Evolutionary conservation across 176 grass and related monocot genomes (phyloP), one percentile per base, ranked within the genome.

Genomic region (Aegilops tauschii): DNA sequence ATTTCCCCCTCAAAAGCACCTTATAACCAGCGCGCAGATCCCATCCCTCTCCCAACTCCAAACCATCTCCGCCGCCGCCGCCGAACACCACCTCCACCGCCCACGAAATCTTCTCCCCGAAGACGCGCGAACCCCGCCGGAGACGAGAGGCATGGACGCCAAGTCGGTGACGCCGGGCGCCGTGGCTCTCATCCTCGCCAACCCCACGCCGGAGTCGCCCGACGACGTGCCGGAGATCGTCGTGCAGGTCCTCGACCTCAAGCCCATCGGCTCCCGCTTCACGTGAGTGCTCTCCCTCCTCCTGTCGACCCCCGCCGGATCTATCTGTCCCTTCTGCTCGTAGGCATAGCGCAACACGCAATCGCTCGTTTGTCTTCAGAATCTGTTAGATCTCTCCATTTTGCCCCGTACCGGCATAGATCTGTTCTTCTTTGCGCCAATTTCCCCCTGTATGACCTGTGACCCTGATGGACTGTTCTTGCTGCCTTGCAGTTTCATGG

Each of bases 211-310:
- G 5, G 78, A 77, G 77, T 59, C 82, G 5, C 32, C 49, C 12
- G 85, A 80, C 23, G 94, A 83, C 37, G 69, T 90, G 27, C 85
- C 89, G 45, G 92, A 87, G 67, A 84, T 90, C 85, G 72, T 99
- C 82, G 81, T 99, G 27, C 97, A 99, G 90, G 94, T 96, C 89
- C 80, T 99, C 62, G 97, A 99, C 85, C 90, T 99, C 84, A 99
- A 91, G 79, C 65, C 94, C 65, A 88, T 99, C 34, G 94, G 94
- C 69, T 85, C 69, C 83, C 92, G 97, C 66, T 96, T 93, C 90
- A 93, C 85, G 97, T 99, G 25, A 85, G 90, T 32, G 20, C 61
- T 80, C 47, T 7, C n/a, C 76, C 29, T 58, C 8, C 45, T 49
- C 5, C 45, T 3, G 1, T 14, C 45, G 12, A 4, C 12, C 45